Evolutionary conservation across 1,139 yeast genomes (phyloP), one percentile per base, ranked within the genome.

Genomic region (Hemisphaericaspora xylanilytica): DNA sequence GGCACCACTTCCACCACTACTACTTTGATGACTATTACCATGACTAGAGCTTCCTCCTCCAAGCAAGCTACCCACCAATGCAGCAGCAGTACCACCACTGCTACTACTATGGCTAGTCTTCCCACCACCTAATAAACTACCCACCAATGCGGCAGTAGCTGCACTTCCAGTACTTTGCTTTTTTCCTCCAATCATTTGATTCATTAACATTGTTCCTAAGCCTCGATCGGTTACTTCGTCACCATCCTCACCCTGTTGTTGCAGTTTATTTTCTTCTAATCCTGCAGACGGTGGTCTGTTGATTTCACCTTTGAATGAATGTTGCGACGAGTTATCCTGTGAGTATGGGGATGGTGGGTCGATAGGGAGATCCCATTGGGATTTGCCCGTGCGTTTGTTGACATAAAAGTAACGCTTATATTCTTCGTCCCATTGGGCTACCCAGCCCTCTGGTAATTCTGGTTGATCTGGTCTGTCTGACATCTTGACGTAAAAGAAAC

Each of bases 391-490:
- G 14, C 37, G 33, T 15, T 47, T 45, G 40, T 61, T 53, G 28
- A 59, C 56, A 35, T 43, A 60, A 42, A 49, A 61, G 40, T 48
- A 60, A 27, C 46, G 39, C 36, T 54, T 37, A 42, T 56, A 57
- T 38, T 56, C 59, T 28, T 55, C 57, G 36, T 61, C 65, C 59
- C 59, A 61, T 37, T 55, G 55, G 8, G 64, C 65, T 2, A 48
- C 40, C 65, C 65, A 61, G 6, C 63, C 65, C 4, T 45, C 44
- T 4, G 65, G 66, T 24, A 58, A 40, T 16, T 40, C 35, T 4
- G 49, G 49, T 21, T 42, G 34, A 24, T 37, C 37, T 18, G 39
- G 36, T 39, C 38, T 43, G 9, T 37, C 40, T 16, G 45, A 38
- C 46, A 41, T 44, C 11, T n/a, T n/a, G n/a, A n/a, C n/a, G n/a